Evolutionary conservation across 768 basidiomycete species (phyloP), one percentile per base, ranked within the genome.

Genomic region (Sarcodon sp.): DNA sequence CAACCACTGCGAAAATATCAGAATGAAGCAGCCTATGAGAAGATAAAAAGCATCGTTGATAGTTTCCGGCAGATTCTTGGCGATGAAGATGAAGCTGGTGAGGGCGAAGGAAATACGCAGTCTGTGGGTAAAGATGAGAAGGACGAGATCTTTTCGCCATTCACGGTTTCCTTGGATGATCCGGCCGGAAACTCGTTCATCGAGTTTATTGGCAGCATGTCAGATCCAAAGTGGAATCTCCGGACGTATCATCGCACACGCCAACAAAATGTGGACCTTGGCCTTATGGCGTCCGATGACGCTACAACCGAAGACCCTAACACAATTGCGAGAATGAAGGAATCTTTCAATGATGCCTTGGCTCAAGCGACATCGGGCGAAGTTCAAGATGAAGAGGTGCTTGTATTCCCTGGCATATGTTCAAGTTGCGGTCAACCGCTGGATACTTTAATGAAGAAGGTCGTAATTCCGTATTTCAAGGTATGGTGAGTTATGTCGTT

Each of bases 401-500:
- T 80, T 57, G 75, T 80, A 31, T 99, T 98, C 71, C 83, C 79
- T 0, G 90, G 90, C 1, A 64, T 73, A 11, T 99, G 96, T 63
- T 87, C 89, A 9, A 86, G 86, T 53, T 99, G 96, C 64, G 83
- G 85, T 2, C 82, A 83, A 55, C 68, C 75, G 7, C 69, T 89
- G 18, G 76, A 90, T 57, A 99, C 96, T 0, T 69, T 80, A 55
- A 96, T 99, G 88, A 94, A 98, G 74, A 88, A 87, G 60, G 85
- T 98, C 55, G 80, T 78, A 52, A 96, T 99, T 54, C 96, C 96
- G 0, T 91, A 99, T 64, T 98, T 99, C 76, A 90, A 99, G 76
- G 92, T 64, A 38, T 7, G 53, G 27, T 13, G 16, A 13, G 37
- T 13, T 38, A 13, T 38, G 37, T 38, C 37, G 7, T 33, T 47